phyloP scores from a whole-genome alignment of 2,329 filamentous ascomycete genomes.

The Emmonsiellopsis sp. region DNA sequence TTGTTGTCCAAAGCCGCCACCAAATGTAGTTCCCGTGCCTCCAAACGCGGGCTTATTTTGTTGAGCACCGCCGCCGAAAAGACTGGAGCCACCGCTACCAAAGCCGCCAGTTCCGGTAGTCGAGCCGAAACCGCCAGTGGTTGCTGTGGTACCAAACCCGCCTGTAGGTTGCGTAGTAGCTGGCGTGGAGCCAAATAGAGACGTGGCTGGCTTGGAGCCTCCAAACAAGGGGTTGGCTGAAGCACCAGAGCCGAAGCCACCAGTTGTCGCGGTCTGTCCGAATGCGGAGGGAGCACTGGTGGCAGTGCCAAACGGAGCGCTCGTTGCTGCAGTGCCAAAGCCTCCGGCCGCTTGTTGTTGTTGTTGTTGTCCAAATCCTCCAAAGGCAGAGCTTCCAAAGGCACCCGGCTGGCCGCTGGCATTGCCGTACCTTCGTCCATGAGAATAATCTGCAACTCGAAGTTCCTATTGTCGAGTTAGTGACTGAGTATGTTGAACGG shows the following conservation, averaged over 20 bases:
- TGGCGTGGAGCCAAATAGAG: conserved; percentile 24
- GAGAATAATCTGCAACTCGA: conserved; percentile 75
- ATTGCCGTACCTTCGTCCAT: conserved; percentile 77
- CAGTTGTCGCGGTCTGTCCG: conserved; percentile 33
- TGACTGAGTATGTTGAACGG: background rate
- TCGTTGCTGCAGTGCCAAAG: conserved; percentile 34
- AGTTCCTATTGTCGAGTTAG: conserved; percentile 46
- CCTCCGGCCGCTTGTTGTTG: conserved; percentile 24
- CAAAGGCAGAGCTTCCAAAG: conserved; percentile 61
- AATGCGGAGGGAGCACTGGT: conserved; percentile 33
- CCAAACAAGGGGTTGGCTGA: conserved; percentile 34
- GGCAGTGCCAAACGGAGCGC: conserved; percentile 30
- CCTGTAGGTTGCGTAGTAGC: conserved; percentile 23
- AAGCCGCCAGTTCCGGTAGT: conserved; percentile 14
- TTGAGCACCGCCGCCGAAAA: conserved; percentile 26
- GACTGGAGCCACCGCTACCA: conserved; percentile 17
- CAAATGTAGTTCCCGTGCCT: conserved; percentile 26
- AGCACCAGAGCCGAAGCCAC: conserved; percentile 26
- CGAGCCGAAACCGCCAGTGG: conserved; percentile 26
- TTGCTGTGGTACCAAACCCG: conserved; percentile 30
- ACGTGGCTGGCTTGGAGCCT: conserved; percentile 31
- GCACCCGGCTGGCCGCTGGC: conserved; percentile 68
- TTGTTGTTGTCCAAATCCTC: conserved; percentile 36
- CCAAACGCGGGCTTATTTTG: conserved; percentile 30
- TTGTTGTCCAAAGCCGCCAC: conserved; percentile 29